A percentile compares a stretch with the other conserved stretches of the same genome.
phyloP scores from a whole-genome alignment of 2,329 filamentous ascomycete species.

The Colletotrichum scovillei region DNA sequence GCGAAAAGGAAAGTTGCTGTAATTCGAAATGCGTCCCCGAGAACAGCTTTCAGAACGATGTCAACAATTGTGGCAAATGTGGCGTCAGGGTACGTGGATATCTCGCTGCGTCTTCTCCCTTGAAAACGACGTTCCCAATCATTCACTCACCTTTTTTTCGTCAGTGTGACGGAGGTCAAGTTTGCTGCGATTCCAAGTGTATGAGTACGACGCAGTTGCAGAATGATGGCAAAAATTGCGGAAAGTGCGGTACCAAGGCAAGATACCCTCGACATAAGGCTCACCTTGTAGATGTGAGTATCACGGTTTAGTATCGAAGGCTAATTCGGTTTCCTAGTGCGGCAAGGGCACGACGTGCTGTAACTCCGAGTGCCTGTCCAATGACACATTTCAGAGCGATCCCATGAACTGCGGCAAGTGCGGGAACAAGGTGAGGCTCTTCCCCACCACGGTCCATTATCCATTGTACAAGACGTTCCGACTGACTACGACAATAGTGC shows the following conservation, averaged over 20 bases:
- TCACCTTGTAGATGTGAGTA: not conserved
- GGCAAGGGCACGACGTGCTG: not conserved
- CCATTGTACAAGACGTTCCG: too few species aligned
- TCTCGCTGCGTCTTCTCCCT: accelerated
- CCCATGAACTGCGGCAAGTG: not conserved
- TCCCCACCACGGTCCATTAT: too few species aligned
- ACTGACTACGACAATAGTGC: not conserved
- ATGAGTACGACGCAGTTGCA: not conserved
- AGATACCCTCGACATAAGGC: too few species aligned
- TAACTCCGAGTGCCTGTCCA: not conserved
- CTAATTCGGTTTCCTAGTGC: not conserved
- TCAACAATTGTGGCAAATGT: not conserved
- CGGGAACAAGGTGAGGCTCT: not conserved
- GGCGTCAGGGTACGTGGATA: not conserved
- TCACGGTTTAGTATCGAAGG: too few species aligned
- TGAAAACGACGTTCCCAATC: not conserved
- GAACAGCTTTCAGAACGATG: not conserved
- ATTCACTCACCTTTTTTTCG: accelerated
- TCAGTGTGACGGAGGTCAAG: not conserved
- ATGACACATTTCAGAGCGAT: not conserved
- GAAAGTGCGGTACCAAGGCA: not conserved
- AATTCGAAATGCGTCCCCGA: not conserved
- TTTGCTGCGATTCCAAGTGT: not conserved
- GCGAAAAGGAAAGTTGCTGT: not conserved
- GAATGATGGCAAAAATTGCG: not conserved